Evolutionary conservation across 768 basidiomycete genomes (phyloP), one percentile per base, ranked within the genome.

Genomic region (Termitomyces sp.): DNA sequence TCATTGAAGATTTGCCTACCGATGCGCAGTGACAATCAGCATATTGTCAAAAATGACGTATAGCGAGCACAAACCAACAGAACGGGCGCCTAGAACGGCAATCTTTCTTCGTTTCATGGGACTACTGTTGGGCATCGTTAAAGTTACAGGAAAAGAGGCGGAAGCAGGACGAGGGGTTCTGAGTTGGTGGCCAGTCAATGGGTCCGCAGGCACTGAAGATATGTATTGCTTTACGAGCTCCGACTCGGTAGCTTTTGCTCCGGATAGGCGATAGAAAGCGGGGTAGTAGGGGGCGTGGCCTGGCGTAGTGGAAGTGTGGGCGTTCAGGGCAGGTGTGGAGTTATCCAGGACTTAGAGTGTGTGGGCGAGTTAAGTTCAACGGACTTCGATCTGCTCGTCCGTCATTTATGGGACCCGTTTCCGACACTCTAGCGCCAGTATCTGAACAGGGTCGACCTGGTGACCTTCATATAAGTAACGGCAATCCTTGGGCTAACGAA

Each of bases 1-100:
- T 84, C 60, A 97, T 82, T 33, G 95, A 95, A 24, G 93, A 93
- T 78, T 97, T 98, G 63, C 95, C 95, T 95, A 76, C 56, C 56
- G 51, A 58, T 62, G 47, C 4, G 42, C 33, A 20, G 30, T 27
- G 2, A 9, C 18, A 44, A 33, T 22, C 24, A 41, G 16, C 3
- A 36, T 44, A 60, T 58, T 59, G 41, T 52, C 50, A 57, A 30
- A 24, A n/a, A 55, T 62, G 59, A 61, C 59, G 51, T 50, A 66
- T 1, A 63, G 58, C 20, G 16, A 39, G 31, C 45, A 73, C 86
- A 68, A 61, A 92, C 92, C 92, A 68, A 94, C 92, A 67, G 89
- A 89, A 65, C 90, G 87, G 54, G 90, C 84, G 60, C 92, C 92
- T 31, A 94, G 83, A 57, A 93, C 86, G 50, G 86, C 90, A 58